Percentiles rank a stretch among this genome's conserved stretches.
phyloP scores from a whole-genome alignment of 257 asterid genomes.

The Linderniella brevidens region DNA sequence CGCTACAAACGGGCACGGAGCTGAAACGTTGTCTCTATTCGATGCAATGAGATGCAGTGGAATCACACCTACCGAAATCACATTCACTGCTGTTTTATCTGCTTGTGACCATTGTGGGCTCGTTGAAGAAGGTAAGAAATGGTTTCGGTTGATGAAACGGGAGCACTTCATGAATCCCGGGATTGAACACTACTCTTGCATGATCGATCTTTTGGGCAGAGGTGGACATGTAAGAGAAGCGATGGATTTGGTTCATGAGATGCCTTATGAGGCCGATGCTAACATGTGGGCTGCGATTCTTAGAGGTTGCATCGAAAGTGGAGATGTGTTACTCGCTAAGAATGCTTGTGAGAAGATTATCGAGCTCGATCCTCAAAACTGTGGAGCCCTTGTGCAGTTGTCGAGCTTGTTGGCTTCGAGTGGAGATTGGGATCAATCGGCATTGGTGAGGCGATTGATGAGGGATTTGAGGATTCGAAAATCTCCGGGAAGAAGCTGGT shows the following conservation, averaged over 20 bases:
- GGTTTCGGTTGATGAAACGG: slow-evolving; percentile 52
- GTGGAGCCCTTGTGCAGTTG: slow-evolving; percentile 61
- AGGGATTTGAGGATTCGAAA: slow-evolving; percentile 38
- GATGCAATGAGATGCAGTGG: slow-evolving; percentile 36
- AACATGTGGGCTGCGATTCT: slow-evolving; percentile 66
- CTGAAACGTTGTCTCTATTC: slow-evolving; percentile 49
- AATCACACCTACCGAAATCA: slow-evolving; percentile 33
- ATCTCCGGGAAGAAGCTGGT: slow-evolving; percentile 87
- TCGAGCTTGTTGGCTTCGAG: slow-evolving; percentile 53
- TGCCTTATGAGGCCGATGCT: slow-evolving; percentile 49
- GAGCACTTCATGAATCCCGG: slow-evolving; percentile 45
- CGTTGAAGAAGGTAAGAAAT: slow-evolving; percentile 57
- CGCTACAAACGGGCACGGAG: slow-evolving; percentile 71
- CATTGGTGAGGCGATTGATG: slow-evolving; percentile 53
- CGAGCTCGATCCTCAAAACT: slow-evolving; percentile 53
- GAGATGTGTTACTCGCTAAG: slow-evolving; percentile 37
- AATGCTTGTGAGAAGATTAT: slow-evolving; percentile 34
- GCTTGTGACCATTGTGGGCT: slow-evolving; percentile 93
- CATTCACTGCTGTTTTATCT: slow-evolving; percentile 73
- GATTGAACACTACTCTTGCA: slow-evolving; percentile 83
- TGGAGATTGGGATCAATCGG: slow-evolving; percentile 68
- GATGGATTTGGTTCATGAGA: slow-evolving; percentile 30
- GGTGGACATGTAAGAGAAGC: slow-evolving; percentile 57
- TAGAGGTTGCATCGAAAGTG: slow-evolving; percentile 62
- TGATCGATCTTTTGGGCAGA: slow-evolving; percentile 72